Conservation (phyloP, 106 monocot species). For the Vanilla planifolia region DNA sequence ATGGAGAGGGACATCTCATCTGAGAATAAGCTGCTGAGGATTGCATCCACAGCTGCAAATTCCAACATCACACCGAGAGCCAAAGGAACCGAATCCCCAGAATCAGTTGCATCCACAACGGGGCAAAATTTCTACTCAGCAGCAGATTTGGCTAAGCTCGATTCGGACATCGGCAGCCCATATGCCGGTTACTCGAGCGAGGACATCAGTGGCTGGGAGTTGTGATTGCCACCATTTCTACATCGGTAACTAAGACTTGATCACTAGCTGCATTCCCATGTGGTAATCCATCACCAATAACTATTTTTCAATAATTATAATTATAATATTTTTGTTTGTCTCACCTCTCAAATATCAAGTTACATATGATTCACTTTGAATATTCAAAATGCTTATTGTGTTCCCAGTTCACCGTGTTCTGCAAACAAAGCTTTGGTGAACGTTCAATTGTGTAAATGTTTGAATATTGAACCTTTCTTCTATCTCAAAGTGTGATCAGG, state of each 20-base stretch:
- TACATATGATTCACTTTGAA: not conserved
- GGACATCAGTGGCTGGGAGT: conserved; percentile 79
- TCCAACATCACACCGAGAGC: not conserved
- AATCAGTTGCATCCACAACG: not conserved
- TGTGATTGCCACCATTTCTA: no score
- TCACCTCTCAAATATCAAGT: not conserved
- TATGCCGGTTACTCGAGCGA: conserved; percentile 38
- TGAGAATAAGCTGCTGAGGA: conserved; percentile 15
- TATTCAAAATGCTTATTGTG: not conserved
- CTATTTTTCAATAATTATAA: not conserved
- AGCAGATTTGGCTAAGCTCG: not conserved
- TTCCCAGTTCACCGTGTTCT: not conserved
- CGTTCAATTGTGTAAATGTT: no score
- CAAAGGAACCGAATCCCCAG: not conserved
- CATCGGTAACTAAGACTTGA: no score
- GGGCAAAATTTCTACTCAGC: not conserved
- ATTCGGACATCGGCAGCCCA: conserved; percentile 37
- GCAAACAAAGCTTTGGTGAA: not conserved
- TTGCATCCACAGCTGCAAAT: not conserved
- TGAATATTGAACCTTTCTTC: no score
- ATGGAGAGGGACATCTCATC: conserved; percentile 18
- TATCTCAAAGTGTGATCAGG: no score
- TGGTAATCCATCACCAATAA: not conserved
- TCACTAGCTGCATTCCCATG: not conserved
- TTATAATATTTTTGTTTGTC: not conserved